These are phyloP conservation scores for Sugiyamaella marilandica DNA, from an alignment of 805 yeast species.

Conservation along the genomic window DNA sequence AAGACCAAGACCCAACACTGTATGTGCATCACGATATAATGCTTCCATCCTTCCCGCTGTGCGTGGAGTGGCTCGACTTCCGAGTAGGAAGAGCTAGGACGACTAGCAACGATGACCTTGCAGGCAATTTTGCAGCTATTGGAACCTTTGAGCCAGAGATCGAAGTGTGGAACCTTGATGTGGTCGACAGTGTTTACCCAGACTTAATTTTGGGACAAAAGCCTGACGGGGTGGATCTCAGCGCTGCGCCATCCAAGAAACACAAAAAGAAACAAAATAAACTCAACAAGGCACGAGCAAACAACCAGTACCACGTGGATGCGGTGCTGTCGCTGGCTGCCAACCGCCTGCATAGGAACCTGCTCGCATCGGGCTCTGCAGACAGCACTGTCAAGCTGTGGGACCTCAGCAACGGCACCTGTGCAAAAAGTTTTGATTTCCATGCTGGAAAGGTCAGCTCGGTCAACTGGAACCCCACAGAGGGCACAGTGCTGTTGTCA, in stretches of 20 bases:
- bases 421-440: constrained; percentile 72
- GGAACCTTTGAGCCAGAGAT: constrained; percentile 98
- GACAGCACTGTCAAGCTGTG: constrained; percentile 92
- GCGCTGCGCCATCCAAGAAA: constrained; percentile 23
- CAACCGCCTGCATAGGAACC: constrained; percentile 73
- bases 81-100: constrained; percentile 42
- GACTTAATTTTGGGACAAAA: constrained; percentile 86
- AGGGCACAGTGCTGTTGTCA: constrained; percentile 55
- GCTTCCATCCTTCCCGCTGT: constrained; percentile 95
- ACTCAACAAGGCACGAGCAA: constrained; percentile 44
- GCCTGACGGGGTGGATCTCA: constrained; percentile 36
- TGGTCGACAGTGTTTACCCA: constrained; percentile 90
- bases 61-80: constrained; percentile 91
- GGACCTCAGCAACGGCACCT: constrained; percentile 75
- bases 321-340: constrained; percentile 86
- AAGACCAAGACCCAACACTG: constrained; percentile 51
- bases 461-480: constrained; percentile 74
- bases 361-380: constrained; percentile 91
- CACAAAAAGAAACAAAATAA: constrained; percentile 48
- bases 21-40: constrained; percentile 95
- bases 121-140: constrained; percentile 90
- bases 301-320: constrained; percentile 83
- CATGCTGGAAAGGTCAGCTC: constrained; percentile 83
- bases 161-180: constrained; percentile 94
- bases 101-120: constrained; percentile 39